phyloP scores from a whole-genome alignment of 169 alveolate genomes.

The Plasmodium yoelii region DNA sequence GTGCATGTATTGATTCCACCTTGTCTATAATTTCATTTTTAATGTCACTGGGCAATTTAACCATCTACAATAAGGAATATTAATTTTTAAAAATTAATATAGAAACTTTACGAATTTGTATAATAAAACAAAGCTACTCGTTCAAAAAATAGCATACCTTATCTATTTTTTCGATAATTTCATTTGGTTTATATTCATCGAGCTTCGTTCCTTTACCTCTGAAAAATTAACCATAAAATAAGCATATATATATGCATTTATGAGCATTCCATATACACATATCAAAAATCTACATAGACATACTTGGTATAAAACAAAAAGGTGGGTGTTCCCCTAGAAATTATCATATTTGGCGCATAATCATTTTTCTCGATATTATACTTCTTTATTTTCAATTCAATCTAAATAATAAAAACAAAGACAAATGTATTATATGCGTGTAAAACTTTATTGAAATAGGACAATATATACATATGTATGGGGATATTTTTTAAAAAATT shows the following conservation, averaged over 20 bases:
- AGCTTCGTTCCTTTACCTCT: constrained; percentile 70
- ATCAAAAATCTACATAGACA: neutral
- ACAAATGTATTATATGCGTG: neutral
- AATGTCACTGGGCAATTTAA: constrained; percentile 42
- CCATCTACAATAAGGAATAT: constrained; percentile 19
- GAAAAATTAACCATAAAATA: neutral
- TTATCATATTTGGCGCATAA: constrained; percentile 70
- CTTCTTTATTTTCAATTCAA: constrained; percentile 57
- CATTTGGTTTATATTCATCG: constrained; percentile 67
- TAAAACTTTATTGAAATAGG: neutral
- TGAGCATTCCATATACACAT: constrained; percentile 4
- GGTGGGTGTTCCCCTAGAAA: constrained; percentile 71
- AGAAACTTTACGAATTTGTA: neutral
- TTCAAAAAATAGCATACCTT: constrained; percentile 8
- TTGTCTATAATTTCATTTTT: constrained; percentile 63
- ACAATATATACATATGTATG: neutral
- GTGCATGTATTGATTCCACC: constrained; percentile 53
- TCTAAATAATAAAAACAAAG: constrained; percentile 13
- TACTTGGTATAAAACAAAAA: constrained; percentile 67
- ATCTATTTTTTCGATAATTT: constrained; percentile 63
- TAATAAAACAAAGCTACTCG: neutral
- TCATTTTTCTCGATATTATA: constrained; percentile 71
- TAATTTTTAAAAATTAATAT: constrained; percentile 1
- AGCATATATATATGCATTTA: constrained; percentile 4
- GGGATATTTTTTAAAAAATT: neutral